Percentiles rank a stretch among this genome's conserved stretches.
Evolutionary conservation across 495 filamentous ascomycete species (phyloP).

Genomic region (Penicillium salamii): DNA sequence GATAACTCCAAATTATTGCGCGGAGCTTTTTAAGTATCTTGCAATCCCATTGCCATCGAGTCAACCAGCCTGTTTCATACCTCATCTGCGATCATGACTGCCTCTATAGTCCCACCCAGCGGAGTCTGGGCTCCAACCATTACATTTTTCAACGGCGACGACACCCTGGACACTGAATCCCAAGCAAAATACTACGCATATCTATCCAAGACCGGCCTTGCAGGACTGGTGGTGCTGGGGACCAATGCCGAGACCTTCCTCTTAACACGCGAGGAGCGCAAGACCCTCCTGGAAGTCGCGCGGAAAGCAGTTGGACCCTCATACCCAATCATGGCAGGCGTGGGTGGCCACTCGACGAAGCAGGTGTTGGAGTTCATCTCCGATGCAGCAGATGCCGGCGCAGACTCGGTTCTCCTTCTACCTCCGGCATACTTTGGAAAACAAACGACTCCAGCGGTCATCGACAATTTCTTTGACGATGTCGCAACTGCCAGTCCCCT

Average conservation of each 20-base stretch:
- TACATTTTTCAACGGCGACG: conserved; percentile 17
- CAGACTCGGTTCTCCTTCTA: conserved; percentile 59
- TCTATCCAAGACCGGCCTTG: conserved; percentile 51
- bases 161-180: conserved; percentile 47
- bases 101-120: conserved; percentile 35
- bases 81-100: conserved; percentile 15
- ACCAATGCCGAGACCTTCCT: conserved; percentile 68
- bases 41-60: too few species aligned
- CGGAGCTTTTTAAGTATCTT: too few species aligned
- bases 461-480: conserved; percentile 59
- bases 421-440: conserved; percentile 66
- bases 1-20: too few species aligned
- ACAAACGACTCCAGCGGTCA: conserved; percentile 53
- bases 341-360: conserved; percentile 61
- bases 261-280: conserved; percentile 59
- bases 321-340: conserved; percentile 62
- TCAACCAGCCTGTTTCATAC: too few species aligned
- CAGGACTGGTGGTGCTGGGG: conserved; percentile 59
- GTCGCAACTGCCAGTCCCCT: conserved; percentile 50
- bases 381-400: conserved; percentile 57
- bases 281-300: conserved; percentile 47
- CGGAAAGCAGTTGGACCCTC: conserved; percentile 47
- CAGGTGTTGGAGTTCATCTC: conserved; percentile 57
- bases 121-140: conserved; percentile 29
- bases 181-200: conserved; percentile 56